Evolutionary conservation across 2,329 filamentous ascomycete genomes (phyloP), one percentile per base, ranked within the genome.

Genomic region (Ilyonectria robusta): DNA sequence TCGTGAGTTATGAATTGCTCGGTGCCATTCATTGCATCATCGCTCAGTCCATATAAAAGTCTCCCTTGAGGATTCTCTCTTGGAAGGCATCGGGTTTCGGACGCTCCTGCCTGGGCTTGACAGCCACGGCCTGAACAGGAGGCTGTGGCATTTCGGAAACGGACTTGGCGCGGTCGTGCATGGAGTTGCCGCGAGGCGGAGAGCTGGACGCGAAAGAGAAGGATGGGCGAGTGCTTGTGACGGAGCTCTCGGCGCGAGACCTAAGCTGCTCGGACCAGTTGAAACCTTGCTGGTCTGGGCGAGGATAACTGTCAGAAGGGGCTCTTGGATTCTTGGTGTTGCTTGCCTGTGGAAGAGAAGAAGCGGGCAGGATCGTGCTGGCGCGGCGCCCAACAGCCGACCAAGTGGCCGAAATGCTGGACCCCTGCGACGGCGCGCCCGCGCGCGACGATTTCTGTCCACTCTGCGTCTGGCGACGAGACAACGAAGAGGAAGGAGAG

Each of bases 261-360:
- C 94, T 94, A 86, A 98, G 90, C 85, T 97, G 95, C 85, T 98
- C 95, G 79, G 94, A 94, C 93, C 95, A 97, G 84, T 97, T 97
- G 88, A 97, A 97, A 81, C 93, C 94, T 87, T 81, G 79, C 78
- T 96, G 94, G 87, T 94, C 93, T 95, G 89, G 83, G 82, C 87
- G 88, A 80, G 80, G 77, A 71, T 83, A 83, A 83, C 83, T 84
- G 90, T 93, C 88, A 93, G 91, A 90, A 88, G 84, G 81, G 81
- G 85, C 83, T 90, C 78, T 83, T 79, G 84, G 80, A 81, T 81
- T 78, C 80, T 86, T 85, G 85, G 82, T 83, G 81, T 82, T 86
- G 87, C 88, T 89, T 89, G 87, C 86, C 85, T 88, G 87, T 81
- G 78, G 70, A 70, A 78, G 73, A 72, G 79, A 75, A 70, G 79